Base-by-base conservation (phyloP, 306 rosid genomes). In the Acacia melanoxylon region DNA sequence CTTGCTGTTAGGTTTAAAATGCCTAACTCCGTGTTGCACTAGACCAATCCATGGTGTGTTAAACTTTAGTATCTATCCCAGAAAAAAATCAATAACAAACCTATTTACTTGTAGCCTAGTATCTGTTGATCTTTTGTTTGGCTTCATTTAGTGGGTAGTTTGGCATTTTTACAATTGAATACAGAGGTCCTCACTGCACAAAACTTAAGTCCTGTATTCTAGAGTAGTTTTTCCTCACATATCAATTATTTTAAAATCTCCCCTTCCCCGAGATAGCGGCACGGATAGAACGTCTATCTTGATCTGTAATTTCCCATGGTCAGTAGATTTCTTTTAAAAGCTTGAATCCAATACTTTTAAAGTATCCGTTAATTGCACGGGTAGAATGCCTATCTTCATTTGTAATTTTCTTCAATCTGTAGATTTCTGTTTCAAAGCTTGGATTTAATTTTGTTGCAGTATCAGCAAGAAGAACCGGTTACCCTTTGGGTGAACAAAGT, bases 401-500 rank as follows among this genome's bases (percentile, higher is more conserved):
- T 56, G 77, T 68, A 48, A 37, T 71, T 81, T 82, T 49, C 20
- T 1, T 17, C 41, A 65, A 25, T 70, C 65, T 22, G 6, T n/a
- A 10, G 13, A 7, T 58, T 22, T 58, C 65, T 58, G 41, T 68
- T 81, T 58, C 68, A 74, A 77, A 69, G 25, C 58, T 11, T 68
- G 29, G 13, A 12, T 72, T 58, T 51, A 74, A 68, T 81, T 75
- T 61, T 84, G 69, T 74, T 88, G 92, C 93, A 95, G 99, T 95
- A 92, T 84, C 89, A 88, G 86, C 46, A 42, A 77, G 92, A 84
- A 2, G 97, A 95, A 3, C 37, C 78, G 8, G 97, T 95, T 83
- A 90, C 80, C 61, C 99, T 95, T 40, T 95, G 99, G 99, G 99
- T 93, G 73, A 95, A 95, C 87, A 95, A 95, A 92, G 99, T 95